Percentiles rank a stretch among this genome's conserved stretches.
Conservation (phyloP, 1,284 basidiomycete genomes). For the Trametes versicolor region DNA sequence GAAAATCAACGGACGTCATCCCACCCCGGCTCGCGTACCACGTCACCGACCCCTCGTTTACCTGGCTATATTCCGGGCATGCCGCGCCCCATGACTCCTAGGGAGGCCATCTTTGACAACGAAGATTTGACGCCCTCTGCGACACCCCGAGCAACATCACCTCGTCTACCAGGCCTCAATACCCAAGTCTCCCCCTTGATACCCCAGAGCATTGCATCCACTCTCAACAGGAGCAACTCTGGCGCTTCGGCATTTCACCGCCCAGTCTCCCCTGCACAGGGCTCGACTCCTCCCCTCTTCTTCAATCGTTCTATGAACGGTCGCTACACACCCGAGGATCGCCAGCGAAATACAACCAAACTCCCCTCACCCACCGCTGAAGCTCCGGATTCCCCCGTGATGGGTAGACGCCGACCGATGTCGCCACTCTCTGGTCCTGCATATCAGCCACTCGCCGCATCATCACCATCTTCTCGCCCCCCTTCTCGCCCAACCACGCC, state of each 20-base stretch:
- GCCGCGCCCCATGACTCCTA: constrained; percentile 87
- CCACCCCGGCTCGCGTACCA: constrained; percentile 51
- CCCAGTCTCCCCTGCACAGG: constrained; percentile 56
- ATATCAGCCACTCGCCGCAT: constrained; percentile 62
- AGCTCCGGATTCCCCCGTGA: constrained; percentile 57
- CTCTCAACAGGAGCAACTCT: constrained; percentile 60
- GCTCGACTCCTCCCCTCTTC: constrained; percentile 57
- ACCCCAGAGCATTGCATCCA: constrained; percentile 47
- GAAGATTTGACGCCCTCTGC: constrained; percentile 78
- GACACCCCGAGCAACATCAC: constrained; percentile 81
- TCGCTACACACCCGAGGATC: constrained; percentile 64
- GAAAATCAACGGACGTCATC: constrained; percentile 61
- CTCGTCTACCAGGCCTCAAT: constrained; percentile 49
- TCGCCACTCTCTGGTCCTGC: constrained; percentile 70
- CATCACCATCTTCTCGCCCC: constrained; percentile 26
- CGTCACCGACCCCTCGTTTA: constrained; percentile 68
- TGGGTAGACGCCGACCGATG: constrained; percentile 66
- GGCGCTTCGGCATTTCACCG: constrained; percentile 56
- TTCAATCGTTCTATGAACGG: constrained; percentile 69
- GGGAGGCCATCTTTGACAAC: constrained; percentile 64
- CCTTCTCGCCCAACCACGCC: constrained; percentile 76
- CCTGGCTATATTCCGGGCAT: constrained; percentile 90
- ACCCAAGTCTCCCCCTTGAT: constrained; percentile 45
- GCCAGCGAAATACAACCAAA: constrained; percentile 42
- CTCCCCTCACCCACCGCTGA: constrained; percentile 41